Conservation (phyloP, 306 rosid genomes). For the Rosa chinensis region DNA sequence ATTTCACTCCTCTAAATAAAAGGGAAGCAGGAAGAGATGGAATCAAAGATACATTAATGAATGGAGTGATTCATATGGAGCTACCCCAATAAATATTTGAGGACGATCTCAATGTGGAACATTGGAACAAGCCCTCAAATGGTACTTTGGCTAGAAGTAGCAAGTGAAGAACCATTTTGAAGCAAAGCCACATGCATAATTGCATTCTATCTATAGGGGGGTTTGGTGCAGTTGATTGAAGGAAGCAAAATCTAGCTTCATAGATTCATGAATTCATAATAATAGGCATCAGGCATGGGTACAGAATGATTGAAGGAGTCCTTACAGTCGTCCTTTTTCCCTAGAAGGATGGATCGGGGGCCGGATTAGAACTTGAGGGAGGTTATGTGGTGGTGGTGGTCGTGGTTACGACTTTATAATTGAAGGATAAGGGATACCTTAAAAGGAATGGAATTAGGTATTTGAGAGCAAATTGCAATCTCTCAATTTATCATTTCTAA, state of each 20-base stretch:
- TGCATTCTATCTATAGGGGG: background rate
- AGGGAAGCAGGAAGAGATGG: background rate
- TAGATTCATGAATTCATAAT: background rate
- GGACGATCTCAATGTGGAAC: slow-evolving; percentile 1
- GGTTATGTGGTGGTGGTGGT: background rate
- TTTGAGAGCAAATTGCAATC: background rate
- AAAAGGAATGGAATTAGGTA: background rate
- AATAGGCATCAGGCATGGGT: background rate
- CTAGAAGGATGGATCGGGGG: background rate
- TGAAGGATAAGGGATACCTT: background rate
- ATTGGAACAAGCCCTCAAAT: background rate
- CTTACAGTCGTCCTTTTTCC: background rate
- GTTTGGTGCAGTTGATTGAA: background rate
- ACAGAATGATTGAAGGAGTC: slow-evolving; percentile 1
- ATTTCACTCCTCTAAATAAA: background rate
- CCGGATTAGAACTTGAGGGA: background rate
- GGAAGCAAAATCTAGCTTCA: background rate
- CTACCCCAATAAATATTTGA: background rate
- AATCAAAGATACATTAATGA: background rate
- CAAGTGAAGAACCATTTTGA: background rate
- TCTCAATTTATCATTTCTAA: background rate
- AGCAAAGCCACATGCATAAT: slow-evolving; percentile 20
- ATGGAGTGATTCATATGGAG: background rate
- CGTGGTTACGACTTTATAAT: background rate
- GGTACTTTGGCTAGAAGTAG: background rate